Conservation (phyloP, 345 rosid species). For the Moringa oleifera region DNA sequence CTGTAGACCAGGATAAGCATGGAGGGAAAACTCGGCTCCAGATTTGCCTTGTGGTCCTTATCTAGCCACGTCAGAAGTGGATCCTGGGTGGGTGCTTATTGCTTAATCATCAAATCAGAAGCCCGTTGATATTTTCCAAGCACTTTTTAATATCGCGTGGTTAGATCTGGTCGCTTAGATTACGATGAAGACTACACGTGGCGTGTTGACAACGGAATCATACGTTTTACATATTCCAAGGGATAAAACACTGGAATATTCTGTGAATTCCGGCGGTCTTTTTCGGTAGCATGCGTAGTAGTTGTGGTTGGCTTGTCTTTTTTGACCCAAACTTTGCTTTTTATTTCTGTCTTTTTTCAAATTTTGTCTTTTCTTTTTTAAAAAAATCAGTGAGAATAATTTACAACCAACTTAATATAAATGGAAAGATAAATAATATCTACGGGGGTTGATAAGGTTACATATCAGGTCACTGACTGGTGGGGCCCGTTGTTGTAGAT, state of each 20-base stretch:
- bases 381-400: too few relatives aligned
- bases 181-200: neutral
- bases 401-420: too few relatives aligned
- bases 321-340: too few relatives aligned
- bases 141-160: neutral
- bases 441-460: too few relatives aligned
- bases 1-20: constrained; percentile 21
- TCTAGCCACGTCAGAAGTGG: constrained; percentile 30
- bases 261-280: constrained; percentile 3
- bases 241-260: constrained; percentile 1
- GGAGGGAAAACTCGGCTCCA: neutral
- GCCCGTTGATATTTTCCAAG: neutral
- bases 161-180: neutral
- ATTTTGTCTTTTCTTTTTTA: too few relatives aligned
- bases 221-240: neutral
- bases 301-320: neutral
- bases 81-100: constrained; percentile 7
- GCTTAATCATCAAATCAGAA: neutral
- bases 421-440: too few relatives aligned
- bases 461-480: too few relatives aligned
- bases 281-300: neutral
- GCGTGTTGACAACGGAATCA: neutral
- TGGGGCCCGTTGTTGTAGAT: too few relatives aligned
- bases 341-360: too few relatives aligned
- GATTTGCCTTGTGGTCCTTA: constrained; percentile 17